These are phyloP conservation scores for Phialocephala sp. DNA, from an alignment of 2,329 filamentous ascomycete species.

Conservation along the genomic window DNA sequence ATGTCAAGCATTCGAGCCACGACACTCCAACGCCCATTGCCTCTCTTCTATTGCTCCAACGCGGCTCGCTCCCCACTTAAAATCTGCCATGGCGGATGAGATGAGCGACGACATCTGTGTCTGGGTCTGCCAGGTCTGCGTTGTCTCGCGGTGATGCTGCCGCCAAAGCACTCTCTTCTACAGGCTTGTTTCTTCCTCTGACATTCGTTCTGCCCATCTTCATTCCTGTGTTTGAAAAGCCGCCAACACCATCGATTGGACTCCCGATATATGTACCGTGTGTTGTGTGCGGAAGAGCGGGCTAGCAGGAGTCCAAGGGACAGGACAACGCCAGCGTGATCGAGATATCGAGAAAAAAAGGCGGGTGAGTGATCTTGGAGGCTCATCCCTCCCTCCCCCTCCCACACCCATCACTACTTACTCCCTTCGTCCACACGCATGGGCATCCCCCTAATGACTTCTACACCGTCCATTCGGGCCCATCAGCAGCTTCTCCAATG, in stretches of 20 bases:
- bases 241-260: not conserved
- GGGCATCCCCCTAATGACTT: constrained; percentile 20
- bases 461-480: constrained; percentile 27
- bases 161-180: not conserved
- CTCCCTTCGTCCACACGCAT: constrained; percentile 7
- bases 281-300: constrained; percentile 11
- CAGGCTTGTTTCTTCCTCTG: not conserved
- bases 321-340: constrained; percentile 32
- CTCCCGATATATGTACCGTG: constrained; percentile 2
- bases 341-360: constrained; percentile 26
- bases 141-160: not conserved
- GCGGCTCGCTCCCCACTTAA: not conserved
- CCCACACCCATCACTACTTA: constrained; percentile 11
- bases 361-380: constrained; percentile 30
- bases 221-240: not conserved
- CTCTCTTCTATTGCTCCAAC: constrained; percentile 15
- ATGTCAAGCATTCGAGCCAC: constrained; percentile 44
- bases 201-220: not conserved
- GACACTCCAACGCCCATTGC: constrained; percentile 33
- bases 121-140: not conserved
- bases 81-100: constrained; percentile 7
- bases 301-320: not conserved
- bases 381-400: constrained; percentile 16
- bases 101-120: constrained; percentile 8
- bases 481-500: constrained; percentile 11